These are phyloP conservation scores for Coelastrella sp. DNA, from an alignment of 139 green algal genomes.

Conservation along the genomic window DNA sequence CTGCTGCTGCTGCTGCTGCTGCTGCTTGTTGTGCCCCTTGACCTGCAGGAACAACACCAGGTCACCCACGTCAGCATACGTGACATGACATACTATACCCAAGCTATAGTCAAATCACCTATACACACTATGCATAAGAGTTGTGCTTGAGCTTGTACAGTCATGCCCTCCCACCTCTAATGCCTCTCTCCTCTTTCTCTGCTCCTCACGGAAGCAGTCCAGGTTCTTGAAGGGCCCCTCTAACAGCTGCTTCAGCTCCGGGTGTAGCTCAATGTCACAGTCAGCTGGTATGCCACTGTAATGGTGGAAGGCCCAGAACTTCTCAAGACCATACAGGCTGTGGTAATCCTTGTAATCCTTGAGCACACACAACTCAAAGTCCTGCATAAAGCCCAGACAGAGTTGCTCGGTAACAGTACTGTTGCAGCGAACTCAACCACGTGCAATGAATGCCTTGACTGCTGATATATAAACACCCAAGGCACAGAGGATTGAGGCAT, in stretches of 20 bases:
- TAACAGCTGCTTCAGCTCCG: constrained; percentile 80
- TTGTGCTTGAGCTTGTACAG: not conserved
- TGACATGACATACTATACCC: not conserved
- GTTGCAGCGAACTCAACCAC: too few species aligned
- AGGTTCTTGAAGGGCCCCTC: constrained; percentile 75
- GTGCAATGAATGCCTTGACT: too few species aligned
- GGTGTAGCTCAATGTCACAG: constrained; percentile 15
- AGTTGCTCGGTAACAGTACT: too few species aligned
- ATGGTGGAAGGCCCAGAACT: constrained; percentile 96
- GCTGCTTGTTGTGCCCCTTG: not conserved
- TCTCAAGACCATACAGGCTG: constrained; percentile 97
- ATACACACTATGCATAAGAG: not conserved
- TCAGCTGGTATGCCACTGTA: constrained; percentile 85
- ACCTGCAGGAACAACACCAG: not conserved
- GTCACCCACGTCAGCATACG: not conserved
- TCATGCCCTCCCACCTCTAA: not conserved
- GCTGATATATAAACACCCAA: too few species aligned
- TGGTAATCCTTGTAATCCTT: constrained; percentile 56
- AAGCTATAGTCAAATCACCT: not conserved
- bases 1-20: not conserved
- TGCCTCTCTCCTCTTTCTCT: constrained; percentile 23
- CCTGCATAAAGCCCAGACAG: constrained; percentile 50
- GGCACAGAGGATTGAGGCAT: too few species aligned
- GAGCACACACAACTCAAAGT: constrained; percentile 90
- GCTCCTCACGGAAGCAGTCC: constrained; percentile 79